Conservation (phyloP, 345 rosid species). For the Syzygium grande region DNA sequence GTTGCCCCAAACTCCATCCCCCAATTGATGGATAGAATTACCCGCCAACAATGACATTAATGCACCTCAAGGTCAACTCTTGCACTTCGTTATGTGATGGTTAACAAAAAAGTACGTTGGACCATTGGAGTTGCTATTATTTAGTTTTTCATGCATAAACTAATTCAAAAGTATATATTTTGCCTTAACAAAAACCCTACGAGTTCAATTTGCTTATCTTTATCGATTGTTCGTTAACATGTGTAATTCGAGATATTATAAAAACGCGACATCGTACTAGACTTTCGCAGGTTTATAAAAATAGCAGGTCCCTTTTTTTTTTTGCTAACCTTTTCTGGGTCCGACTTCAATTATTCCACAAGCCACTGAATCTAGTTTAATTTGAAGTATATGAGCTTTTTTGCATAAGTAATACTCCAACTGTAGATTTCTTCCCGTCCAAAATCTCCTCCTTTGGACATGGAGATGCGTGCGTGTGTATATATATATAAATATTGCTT, state of each 20-base stretch:
- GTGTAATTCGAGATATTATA: not conserved
- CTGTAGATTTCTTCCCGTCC: not conserved
- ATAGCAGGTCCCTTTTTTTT: not conserved
- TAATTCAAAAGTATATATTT: not conserved
- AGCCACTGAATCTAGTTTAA: not conserved
- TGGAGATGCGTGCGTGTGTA: not conserved
- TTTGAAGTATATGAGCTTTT: not conserved
- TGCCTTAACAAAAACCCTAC: not conserved
- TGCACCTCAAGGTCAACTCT: not conserved
- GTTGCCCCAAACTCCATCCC: not conserved
- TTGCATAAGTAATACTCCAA: not conserved
- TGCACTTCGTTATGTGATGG: not conserved
- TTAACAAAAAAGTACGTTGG: not conserved
- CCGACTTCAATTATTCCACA: not conserved
- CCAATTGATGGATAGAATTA: not conserved
- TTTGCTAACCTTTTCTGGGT: not conserved
- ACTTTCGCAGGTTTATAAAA: not conserved
- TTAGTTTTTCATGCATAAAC: not conserved
- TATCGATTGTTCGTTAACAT: not conserved
- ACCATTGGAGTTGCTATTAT: not conserved
- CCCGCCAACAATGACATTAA: not conserved
- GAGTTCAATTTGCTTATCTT: not conserved
- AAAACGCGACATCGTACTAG: not conserved
- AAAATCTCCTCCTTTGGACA: not conserved
- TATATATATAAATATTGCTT: not conserved